Evolutionary conservation across 345 rosid species (phyloP).

Genomic region (Salix viminalis): DNA sequence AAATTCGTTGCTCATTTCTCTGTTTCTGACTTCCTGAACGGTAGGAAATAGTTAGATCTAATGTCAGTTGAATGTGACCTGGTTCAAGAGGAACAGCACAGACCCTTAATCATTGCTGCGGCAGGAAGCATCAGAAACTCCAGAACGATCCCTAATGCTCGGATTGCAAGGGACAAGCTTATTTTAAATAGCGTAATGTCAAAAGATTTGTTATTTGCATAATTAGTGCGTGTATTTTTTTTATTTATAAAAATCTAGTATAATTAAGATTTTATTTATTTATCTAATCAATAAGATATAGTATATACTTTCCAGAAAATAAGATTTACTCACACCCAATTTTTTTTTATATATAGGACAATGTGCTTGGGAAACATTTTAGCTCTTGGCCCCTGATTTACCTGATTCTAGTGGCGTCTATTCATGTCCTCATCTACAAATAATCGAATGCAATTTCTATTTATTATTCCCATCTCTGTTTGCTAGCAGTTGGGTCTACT

Average conservation of each 20-base stretch:
- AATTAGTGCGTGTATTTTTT: too few species aligned
- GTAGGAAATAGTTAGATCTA: neutral
- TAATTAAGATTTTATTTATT: too few species aligned
- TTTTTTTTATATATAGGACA: neutral
- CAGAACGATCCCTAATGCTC: slow-evolving; percentile 7
- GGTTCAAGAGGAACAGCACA: neutral
- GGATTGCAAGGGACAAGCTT: neutral
- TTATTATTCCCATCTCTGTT: neutral
- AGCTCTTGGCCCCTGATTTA: slow-evolving; percentile 6
- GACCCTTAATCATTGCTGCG: neutral
- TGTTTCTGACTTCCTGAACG: neutral
- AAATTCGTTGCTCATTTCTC: neutral
- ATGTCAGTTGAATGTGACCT: neutral
- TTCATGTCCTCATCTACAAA: neutral
- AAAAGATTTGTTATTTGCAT: too few species aligned
- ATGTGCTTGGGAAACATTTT: slow-evolving; percentile 3
- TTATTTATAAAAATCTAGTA: too few species aligned
- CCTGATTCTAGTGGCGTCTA: neutral
- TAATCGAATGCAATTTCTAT: neutral
- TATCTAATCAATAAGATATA: too few species aligned
- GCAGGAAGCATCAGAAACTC: neutral
- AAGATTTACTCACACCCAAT: too few species aligned
- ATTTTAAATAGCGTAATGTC: too few species aligned
- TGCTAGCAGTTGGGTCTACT: neutral
- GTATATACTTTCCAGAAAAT: too few species aligned